Conservation (phyloP, 495 filamentous ascomycete genomes). For the Emericellopsis terricola region DNA sequence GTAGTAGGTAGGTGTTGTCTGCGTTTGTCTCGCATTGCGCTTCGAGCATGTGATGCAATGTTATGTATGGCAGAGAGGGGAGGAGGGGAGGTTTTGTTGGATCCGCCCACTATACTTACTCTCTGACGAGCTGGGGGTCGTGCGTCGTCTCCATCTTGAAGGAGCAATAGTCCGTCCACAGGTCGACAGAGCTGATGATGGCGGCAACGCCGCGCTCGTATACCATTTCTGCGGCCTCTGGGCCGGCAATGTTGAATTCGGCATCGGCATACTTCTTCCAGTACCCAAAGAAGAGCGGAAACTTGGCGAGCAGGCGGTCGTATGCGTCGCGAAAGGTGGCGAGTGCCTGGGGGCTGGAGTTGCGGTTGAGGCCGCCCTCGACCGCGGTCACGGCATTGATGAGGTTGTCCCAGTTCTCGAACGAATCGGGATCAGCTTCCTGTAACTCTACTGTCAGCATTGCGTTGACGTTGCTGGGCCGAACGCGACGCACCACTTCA, state of each 20-base stretch:
- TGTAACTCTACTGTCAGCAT: conserved; percentile 6
- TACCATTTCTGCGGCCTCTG: conserved; percentile 96
- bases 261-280: conserved; percentile 99
- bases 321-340: conserved; percentile 67
- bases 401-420: conserved; percentile 89
- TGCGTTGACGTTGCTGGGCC: background rate
- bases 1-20: no score
- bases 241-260: conserved; percentile 91
- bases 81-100: conserved; percentile 15
- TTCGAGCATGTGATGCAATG: no score
- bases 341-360: conserved; percentile 89
- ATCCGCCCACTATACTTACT: conserved; percentile 65
- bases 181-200: conserved; percentile 80
- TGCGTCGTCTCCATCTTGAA: conserved; percentile 98
- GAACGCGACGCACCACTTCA: conserved; percentile 50
- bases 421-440: conserved; percentile 73
- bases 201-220: conserved; percentile 93
- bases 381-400: conserved; percentile 64
- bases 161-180: conserved; percentile 91
- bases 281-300: conserved; percentile 90
- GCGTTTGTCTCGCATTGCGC: no score
- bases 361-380: conserved; percentile 87
- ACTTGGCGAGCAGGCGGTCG: conserved; percentile 87
- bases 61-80: no score
- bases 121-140: conserved; percentile 87